Evolutionary conservation across 1,284 basidiomycete genomes (phyloP).

Genomic region (Heterobasidion irregulare): DNA sequence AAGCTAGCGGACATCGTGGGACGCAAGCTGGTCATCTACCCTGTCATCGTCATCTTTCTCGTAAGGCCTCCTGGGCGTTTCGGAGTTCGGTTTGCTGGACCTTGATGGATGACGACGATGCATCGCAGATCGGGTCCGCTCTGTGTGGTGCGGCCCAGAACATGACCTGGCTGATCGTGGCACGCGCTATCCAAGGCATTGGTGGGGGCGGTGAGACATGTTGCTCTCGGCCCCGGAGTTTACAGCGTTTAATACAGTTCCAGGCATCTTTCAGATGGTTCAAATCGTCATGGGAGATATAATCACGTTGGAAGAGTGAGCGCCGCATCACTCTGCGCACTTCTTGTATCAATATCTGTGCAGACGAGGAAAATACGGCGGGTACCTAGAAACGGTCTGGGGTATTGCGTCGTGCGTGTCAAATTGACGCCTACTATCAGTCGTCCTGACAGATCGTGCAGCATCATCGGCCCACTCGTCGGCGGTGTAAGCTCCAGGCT

Average conservation of each 20-base stretch:
- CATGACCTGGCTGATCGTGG: conserved; percentile 68
- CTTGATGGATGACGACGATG: conserved; percentile 31
- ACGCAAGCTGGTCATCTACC: neutral
- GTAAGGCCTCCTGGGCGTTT: conserved; percentile 41
- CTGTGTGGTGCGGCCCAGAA: conserved; percentile 76
- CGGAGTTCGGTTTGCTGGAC: conserved; percentile 45
- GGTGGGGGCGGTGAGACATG: conserved; percentile 56
- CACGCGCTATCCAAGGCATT: conserved; percentile 75
- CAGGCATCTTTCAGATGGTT: conserved; percentile 44
- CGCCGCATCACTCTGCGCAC: conserved; percentile 3
- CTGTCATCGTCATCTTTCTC: conserved; percentile 10
- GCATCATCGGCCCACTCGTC: conserved; percentile 70
- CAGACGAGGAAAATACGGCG: conserved; percentile 70
- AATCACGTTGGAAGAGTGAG: conserved; percentile 65
- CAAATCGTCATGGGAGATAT: conserved; percentile 79
- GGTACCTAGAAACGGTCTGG: conserved; percentile 72
- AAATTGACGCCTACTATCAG: conserved; percentile 20
- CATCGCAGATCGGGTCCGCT: conserved; percentile 59
- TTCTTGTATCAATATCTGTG: neutral
- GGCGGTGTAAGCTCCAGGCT: conserved; percentile 37
- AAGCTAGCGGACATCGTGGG: conserved; percentile 61
- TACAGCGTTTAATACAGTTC: neutral
- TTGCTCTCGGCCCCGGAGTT: neutral
- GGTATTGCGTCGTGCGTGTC: conserved; percentile 57
- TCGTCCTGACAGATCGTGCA: conserved; percentile 15